Base-by-base conservation (phyloP, 1,139 yeast species). In the Nakaseomyces glabratus region DNA sequence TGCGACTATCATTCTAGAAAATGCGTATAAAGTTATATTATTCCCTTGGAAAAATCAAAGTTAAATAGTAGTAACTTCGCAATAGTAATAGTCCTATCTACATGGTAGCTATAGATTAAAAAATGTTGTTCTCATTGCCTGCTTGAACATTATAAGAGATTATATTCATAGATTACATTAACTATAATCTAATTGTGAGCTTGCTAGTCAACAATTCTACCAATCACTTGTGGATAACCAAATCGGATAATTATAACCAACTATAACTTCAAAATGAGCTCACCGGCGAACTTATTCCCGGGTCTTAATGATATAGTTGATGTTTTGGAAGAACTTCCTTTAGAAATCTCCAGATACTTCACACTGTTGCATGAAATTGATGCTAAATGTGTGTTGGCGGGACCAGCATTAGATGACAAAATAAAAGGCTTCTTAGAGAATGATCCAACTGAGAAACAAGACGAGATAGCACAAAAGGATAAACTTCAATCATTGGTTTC, bases 271-370 rank as follows among this genome's bases (percentile, higher is more conserved):
- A 19, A 28, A 10, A 54, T 51, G 57, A 45, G 47, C 13, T 39
- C 51, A 24, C 61, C 62, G 8, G 62, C 63, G 1, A 63, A 62
- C 42, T 44, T 60, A 12, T 59, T 51, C 45, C 94, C 96, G 0
- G 98, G 97, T 1, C 66, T 90, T 39, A 90, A 88, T 60, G 98
- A 90, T 55, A 73, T 90, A 39, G 70, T 84, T 30, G 98, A 90
- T 62, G 93, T 90, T 1, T 71, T 90, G 42, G 94, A 86, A 56
- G 95, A 95, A 19, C 68, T 88, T 45, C 98, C 98, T 1, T 55
- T 71, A 41, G 96, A 86, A 48, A 67, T 85, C 35, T 73, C 86
- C 35, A 74, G 90, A 38, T 90, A 88, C 55, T 76, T 88, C 58
- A 90, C 98, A 0, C 65, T 86, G 18, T 65, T 90, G 44, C 82